phyloP scores from a whole-genome alignment of 2,329 filamentous ascomycete genomes.

The Alternaria sp. region DNA sequence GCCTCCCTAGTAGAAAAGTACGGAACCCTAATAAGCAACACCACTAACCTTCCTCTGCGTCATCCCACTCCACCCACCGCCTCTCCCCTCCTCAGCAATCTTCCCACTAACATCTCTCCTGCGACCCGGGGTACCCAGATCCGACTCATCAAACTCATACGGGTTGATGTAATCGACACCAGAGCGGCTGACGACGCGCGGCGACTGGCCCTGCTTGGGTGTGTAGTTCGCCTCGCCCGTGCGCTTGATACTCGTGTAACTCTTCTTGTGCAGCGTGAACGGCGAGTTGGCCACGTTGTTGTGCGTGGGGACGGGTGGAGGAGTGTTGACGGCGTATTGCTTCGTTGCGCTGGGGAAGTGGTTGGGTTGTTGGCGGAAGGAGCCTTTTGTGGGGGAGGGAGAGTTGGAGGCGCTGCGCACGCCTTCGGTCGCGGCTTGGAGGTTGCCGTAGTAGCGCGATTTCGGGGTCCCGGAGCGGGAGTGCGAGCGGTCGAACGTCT shows the following conservation, averaged over 20 bases:
- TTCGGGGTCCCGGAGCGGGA: constrained; percentile 48
- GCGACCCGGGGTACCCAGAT: constrained; percentile 39
- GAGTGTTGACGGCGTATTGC: constrained; percentile 38
- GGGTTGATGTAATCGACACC: constrained; percentile 55
- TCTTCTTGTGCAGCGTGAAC: constrained; percentile 43
- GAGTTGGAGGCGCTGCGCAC: constrained; percentile 40
- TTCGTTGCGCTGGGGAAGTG: constrained; percentile 36
- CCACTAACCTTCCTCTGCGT: constrained; percentile 52
- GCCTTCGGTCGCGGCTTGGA: constrained; percentile 51
- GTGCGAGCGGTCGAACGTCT: constrained; percentile 38
- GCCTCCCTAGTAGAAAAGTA: background rate
- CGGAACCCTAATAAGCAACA: constrained; percentile 15
- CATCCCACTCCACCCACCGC: constrained; percentile 43
- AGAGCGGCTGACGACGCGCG: constrained; percentile 54
- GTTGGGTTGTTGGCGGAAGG: constrained; percentile 25
- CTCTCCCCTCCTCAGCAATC: constrained; percentile 73
- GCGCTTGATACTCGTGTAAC: constrained; percentile 39
- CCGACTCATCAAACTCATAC: constrained; percentile 40
- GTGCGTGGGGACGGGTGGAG: constrained; percentile 16
- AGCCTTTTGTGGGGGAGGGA: constrained; percentile 32
- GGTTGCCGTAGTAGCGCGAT: constrained; percentile 55
- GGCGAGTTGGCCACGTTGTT: constrained; percentile 26
- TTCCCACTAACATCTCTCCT: constrained; percentile 72
- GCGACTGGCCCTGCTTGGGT: constrained; percentile 42
- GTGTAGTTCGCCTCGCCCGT: constrained; percentile 42